phyloP scores from a whole-genome alignment of 1,284 basidiomycete species.

The Earliella scabrosa region DNA sequence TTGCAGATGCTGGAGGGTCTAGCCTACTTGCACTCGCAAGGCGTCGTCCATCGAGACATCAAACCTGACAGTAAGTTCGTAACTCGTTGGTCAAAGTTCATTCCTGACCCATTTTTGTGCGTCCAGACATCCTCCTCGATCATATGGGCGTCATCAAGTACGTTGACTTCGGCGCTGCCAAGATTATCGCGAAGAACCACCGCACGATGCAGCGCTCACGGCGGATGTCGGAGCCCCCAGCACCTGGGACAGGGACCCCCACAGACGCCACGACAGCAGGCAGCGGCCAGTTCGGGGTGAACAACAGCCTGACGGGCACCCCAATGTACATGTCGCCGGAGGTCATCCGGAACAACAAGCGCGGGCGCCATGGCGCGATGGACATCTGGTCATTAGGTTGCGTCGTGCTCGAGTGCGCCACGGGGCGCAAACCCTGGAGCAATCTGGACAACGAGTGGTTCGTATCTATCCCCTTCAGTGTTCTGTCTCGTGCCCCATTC shows the following conservation, averaged over 20 bases:
- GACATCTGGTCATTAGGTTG: conserved; percentile 99
- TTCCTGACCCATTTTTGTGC: conserved; percentile 5
- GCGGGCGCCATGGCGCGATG: conserved; percentile 93
- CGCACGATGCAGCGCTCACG: conserved; percentile 84
- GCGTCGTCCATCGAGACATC: conserved; percentile 96
- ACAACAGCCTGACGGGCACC: conserved; percentile 93
- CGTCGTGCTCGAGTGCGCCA: conserved; percentile 95
- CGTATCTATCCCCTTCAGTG: conserved; percentile 27
- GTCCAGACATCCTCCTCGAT: conserved; percentile 90
- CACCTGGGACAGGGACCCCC: conserved; percentile 31
- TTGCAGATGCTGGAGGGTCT: conserved; percentile 97
- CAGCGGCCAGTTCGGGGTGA: conserved; percentile 51
- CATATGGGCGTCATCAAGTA: conserved; percentile 95
- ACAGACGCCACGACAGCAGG: conserved; percentile 18
- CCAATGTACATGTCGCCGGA: conserved; percentile 99
- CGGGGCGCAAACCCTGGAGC: conserved; percentile 97
- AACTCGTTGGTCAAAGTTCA: not conserved
- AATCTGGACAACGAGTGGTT: conserved; percentile 99
- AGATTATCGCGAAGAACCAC: conserved; percentile 94
- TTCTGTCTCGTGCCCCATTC: conserved; percentile 12
- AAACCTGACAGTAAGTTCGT: conserved; percentile 92
- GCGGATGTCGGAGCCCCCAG: conserved; percentile 46
- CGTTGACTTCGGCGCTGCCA: conserved; percentile 98
- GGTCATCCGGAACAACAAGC: conserved; percentile 91
- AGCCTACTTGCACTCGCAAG: conserved; percentile 91